Conservation (phyloP, 805 yeast species). For the Barnettozyma wickerhamii region DNA sequence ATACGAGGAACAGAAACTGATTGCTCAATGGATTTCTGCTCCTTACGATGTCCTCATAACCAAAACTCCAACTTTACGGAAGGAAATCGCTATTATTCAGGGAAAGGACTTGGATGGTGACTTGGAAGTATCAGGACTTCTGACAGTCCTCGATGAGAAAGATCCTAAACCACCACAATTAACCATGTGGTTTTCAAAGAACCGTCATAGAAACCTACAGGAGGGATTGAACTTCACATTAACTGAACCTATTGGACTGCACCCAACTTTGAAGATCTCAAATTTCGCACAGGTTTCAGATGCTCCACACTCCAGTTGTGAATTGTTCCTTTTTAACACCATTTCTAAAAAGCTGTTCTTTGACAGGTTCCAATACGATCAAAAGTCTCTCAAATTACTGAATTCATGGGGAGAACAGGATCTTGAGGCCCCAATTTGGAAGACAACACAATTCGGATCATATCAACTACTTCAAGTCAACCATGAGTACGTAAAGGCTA, state of each 20-base stretch:
- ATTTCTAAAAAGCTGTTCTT: slow-evolving; percentile 45
- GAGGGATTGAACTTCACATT: slow-evolving; percentile 13
- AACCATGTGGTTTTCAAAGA: slow-evolving; percentile 21
- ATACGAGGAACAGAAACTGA: slow-evolving; percentile 12
- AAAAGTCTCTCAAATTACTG: slow-evolving; percentile 28
- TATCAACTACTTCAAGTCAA: slow-evolving; percentile 35
- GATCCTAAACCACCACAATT: slow-evolving; percentile 20
- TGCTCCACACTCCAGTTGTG: slow-evolving; percentile 31
- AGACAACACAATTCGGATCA: slow-evolving; percentile 41
- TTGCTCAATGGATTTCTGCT: slow-evolving; percentile 18
- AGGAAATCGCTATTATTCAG: slow-evolving; percentile 24
- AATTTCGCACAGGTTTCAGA: slow-evolving; percentile 9
- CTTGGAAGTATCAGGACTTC: slow-evolving; percentile 21
- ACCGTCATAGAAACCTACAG: slow-evolving; percentile 16
- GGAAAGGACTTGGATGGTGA: slow-evolving; percentile 14
- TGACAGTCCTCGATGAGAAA: slow-evolving; percentile 13
- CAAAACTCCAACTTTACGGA: slow-evolving; percentile 9
- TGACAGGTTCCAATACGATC: slow-evolving; percentile 50
- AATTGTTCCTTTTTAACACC: slow-evolving; percentile 37
- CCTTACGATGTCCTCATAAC: slow-evolving; percentile 18
- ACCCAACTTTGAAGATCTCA: slow-evolving; percentile 28
- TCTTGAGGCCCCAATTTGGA: slow-evolving; percentile 52
- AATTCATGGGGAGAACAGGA: slow-evolving; percentile 52
- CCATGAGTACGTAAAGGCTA: slow-evolving; percentile 5
- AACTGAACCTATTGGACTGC: slow-evolving; percentile 32